A percentile compares a stretch with the other conserved stretches of the same genome.
Evolutionary conservation across 805 yeast species (phyloP).

Genomic region (Debaryomyces prosopidis): DNA sequence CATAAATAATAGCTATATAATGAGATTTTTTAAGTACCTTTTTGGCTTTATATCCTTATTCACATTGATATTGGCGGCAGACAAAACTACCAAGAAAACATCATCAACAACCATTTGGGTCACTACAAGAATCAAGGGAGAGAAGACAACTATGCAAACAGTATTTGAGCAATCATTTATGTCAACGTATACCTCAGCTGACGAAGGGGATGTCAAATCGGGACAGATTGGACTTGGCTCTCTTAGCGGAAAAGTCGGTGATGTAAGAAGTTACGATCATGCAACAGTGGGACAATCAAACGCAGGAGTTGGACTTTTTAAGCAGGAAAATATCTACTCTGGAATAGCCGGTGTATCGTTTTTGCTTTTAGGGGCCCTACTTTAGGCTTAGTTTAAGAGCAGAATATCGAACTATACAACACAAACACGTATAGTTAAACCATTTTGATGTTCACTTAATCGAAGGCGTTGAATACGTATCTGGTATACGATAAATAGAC

Average conservation of each 20-base stretch:
- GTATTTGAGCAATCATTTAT: conserved; percentile 27
- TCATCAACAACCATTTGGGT: conserved; percentile 33
- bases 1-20: neutral
- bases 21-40: conserved; percentile 5
- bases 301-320: conserved; percentile 10
- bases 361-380: conserved; percentile 11
- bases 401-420: too few relatives aligned
- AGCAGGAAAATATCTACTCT: conserved; percentile 7
- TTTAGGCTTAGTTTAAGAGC: too few relatives aligned
- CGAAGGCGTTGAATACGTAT: neutral
- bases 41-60: conserved; percentile 4
- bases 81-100: neutral
- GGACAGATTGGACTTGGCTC: conserved; percentile 35
- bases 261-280: conserved; percentile 27
- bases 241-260: conserved; percentile 28
- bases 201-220: conserved; percentile 16
- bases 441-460: neutral
- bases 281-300: conserved; percentile 23
- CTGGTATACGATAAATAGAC: neutral
- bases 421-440: too few relatives aligned
- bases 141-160: conserved; percentile 21
- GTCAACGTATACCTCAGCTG: conserved; percentile 18
- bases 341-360: conserved; percentile 16
- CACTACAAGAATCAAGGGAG: conserved; percentile 35
- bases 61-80: conserved; percentile 1